Base-by-base conservation (phyloP, 2,329 filamentous ascomycete species). In the Dothiorella sarmentorum region DNA sequence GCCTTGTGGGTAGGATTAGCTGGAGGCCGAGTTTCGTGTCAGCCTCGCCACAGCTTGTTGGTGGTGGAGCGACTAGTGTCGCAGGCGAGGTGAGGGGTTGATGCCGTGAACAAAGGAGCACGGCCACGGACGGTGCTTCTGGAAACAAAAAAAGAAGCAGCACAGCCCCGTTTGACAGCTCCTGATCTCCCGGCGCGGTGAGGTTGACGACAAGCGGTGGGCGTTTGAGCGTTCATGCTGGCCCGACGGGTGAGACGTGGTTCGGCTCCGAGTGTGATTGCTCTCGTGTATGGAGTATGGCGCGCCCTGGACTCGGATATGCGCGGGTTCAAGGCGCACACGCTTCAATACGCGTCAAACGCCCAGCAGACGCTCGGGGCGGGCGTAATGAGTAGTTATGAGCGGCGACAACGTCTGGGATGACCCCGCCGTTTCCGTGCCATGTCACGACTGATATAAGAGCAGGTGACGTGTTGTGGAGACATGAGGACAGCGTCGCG, bases 121-220 rank as follows among this genome's bases (percentile, higher is more conserved):
- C 49, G 49, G 49, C 24, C 49, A 22, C 17, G n/a, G 35, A 35
- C n/a, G 4, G 20, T 6, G 9, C 35, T 53, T 53, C 49, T 53
- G 35, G 49, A 53, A 53, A 52, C n/a, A 35, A 38, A 37, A 22
- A 35, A 24, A 52, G 47, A 37, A 40, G 33, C 49, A 18, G 33
- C 10, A n/a, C 6, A 7, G 49, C 33, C 49, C 49, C 49, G 49
- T 27, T 53, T 53, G 40, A 40, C 20, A 18, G 22, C 49, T 53
- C 49, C 49, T 53, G 49, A 53, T 53, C 49, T 40, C 49, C 49
- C 29, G n/a, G 31, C 49, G 49, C 49, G 49, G 49, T 53, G 49
- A 53, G 24, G 33, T 40, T 11, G 49, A 17, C 49, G 49, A 52
- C 40, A 40, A 20, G 49, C 49, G 49, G 49, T 53, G 49, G 49